These are phyloP conservation scores for Phyllachora maydis DNA, from an alignment of 2,329 filamentous ascomycete species.

Conservation along the genomic window DNA sequence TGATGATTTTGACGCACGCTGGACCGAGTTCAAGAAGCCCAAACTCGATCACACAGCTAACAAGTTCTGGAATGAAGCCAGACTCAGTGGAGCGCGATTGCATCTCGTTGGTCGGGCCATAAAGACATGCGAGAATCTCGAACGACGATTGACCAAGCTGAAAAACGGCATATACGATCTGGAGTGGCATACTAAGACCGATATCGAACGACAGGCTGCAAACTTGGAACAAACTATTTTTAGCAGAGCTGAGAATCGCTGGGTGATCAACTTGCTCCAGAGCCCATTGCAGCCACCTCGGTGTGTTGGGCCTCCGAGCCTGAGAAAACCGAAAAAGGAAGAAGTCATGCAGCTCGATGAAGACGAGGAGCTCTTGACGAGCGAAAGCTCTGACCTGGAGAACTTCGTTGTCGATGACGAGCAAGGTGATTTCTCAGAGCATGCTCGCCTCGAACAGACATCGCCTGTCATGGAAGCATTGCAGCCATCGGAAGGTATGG, in stretches of 20 bases:
- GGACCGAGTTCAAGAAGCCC: slow-evolving; percentile 32
- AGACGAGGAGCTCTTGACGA: slow-evolving; percentile 29
- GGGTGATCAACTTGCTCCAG: slow-evolving; percentile 24
- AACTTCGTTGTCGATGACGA: slow-evolving; percentile 32
- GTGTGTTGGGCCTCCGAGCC: slow-evolving; percentile 6
- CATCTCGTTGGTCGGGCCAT: slow-evolving; percentile 21
- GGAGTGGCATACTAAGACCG: slow-evolving; percentile 27
- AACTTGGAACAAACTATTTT: slow-evolving; percentile 45
- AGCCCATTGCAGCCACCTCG: slow-evolving; percentile 18
- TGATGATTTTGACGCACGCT: too few relatives aligned
- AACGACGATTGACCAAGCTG: slow-evolving; percentile 32
- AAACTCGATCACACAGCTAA: slow-evolving; percentile 34
- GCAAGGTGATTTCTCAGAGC: too few relatives aligned
- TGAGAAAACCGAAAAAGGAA: slow-evolving; percentile 8
- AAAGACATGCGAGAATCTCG: slow-evolving; percentile 17
- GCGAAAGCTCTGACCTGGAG: slow-evolving; percentile 22
- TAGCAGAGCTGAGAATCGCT: slow-evolving; percentile 31
- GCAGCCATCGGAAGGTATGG: too few relatives aligned
- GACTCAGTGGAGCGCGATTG: slow-evolving; percentile 17
- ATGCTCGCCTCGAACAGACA: neutral
- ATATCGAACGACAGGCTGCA: slow-evolving; percentile 32
- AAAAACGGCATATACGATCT: slow-evolving; percentile 27
- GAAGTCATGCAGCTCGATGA: slow-evolving; percentile 18
- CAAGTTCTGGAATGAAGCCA: slow-evolving; percentile 37
- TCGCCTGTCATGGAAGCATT: too few relatives aligned